These are phyloP conservation scores for Penicillium nordicum DNA, from an alignment of 2,329 filamentous ascomycete genomes.

Conservation along the genomic window DNA sequence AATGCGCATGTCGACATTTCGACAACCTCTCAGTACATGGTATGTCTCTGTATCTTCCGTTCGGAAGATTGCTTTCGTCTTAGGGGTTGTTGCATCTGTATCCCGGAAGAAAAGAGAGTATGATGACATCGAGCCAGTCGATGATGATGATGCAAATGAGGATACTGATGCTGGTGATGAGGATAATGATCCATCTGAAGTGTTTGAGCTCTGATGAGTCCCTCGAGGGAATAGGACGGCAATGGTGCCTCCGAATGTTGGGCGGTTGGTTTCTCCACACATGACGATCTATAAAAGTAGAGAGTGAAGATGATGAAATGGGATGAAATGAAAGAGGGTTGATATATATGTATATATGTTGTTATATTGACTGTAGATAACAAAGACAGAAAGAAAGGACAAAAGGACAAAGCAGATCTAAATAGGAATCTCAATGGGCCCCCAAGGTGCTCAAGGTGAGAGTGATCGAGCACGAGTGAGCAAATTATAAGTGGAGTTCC, in stretches of 20 bases:
- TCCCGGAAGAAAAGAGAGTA: conserved; percentile 35
- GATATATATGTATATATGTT: not conserved
- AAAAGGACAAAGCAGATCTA: not conserved
- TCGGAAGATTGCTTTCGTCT: conserved; percentile 28
- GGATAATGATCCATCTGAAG: conserved; percentile 13
- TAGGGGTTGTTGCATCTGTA: conserved; percentile 3
- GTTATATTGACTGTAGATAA: not conserved
- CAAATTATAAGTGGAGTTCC: conserved; percentile 9
- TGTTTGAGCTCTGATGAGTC: not conserved
- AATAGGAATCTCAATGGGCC: conserved; percentile 2
- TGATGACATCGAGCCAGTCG: conserved; percentile 17
- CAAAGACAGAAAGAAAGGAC: not conserved
- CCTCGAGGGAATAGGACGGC: conserved; percentile 32
- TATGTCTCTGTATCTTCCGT: conserved; percentile 24
- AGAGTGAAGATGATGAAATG: not conserved
- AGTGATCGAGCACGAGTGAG: conserved; percentile 27
- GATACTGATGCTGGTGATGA: conserved; percentile 20
- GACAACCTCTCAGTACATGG: conserved; percentile 17
- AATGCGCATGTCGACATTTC: conserved; percentile 30
- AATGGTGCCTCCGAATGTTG: conserved; percentile 41
- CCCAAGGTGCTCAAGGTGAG: conserved; percentile 20
- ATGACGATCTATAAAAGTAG: conserved; percentile 40
- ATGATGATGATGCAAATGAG: conserved; percentile 14
- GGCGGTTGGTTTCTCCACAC: conserved; percentile 49
- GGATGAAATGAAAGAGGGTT: not conserved